phyloP scores from a whole-genome alignment of 768 basidiomycete species.

The Mycena vitilis region DNA sequence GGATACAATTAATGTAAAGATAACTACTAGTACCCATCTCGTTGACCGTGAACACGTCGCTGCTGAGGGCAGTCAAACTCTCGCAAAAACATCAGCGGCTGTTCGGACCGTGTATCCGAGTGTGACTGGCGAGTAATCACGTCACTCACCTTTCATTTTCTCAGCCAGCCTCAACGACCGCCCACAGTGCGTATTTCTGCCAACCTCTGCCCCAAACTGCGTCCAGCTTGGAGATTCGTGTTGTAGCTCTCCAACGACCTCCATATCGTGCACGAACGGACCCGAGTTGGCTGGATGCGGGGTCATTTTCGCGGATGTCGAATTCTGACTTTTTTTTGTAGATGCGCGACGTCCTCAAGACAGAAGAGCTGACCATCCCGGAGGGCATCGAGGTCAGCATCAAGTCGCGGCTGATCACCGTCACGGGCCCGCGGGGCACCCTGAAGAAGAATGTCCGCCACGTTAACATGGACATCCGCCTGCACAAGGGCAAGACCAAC shows the following conservation, averaged over 20 bases:
- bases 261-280: not conserved
- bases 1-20: too few relatives aligned
- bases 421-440: slow-evolving; percentile 92
- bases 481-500: slow-evolving; percentile 81
- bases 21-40: too few relatives aligned
- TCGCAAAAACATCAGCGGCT: too few relatives aligned
- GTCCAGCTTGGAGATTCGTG: not conserved
- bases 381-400: slow-evolving; percentile 86
- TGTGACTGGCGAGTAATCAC: too few relatives aligned
- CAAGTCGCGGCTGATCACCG: slow-evolving; percentile 92
- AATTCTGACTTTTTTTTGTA: slow-evolving; percentile 52
- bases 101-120: too few relatives aligned
- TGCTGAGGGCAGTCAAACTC: too few relatives aligned
- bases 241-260: slow-evolving; percentile 18
- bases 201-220: not conserved
- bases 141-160: not conserved
- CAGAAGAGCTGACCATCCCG: slow-evolving; percentile 92
- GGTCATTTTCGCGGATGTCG: slow-evolving; percentile 47
- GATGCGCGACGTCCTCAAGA: slow-evolving; percentile 95
- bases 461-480: slow-evolving; percentile 92
- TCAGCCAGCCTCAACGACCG: slow-evolving; percentile 2
- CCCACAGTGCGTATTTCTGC: slow-evolving; percentile 12
- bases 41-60: too few relatives aligned
- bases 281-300: slow-evolving; percentile 21
- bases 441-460: slow-evolving; percentile 94